Conservation (phyloP, 2,329 filamentous ascomycete species). For the Dactylonectria macrodidyma region DNA sequence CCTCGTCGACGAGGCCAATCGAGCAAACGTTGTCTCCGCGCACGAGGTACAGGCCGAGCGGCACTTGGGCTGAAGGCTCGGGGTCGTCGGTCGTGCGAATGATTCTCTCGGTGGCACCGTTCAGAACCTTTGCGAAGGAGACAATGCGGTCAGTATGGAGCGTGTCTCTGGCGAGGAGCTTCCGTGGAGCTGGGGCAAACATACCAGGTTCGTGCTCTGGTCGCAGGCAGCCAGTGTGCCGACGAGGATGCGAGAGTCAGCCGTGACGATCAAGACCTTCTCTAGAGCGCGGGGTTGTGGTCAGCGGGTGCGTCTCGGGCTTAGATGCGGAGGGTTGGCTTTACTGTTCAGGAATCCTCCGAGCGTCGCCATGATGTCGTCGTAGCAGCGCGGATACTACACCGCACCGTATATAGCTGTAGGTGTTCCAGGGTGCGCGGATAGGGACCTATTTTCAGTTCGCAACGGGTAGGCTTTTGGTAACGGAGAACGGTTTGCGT, state of each 20-base stretch:
- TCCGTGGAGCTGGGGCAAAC: conserved; percentile 33
- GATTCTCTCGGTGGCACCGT: conserved; percentile 87
- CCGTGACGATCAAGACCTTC: conserved; percentile 91
- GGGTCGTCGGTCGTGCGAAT: conserved; percentile 89
- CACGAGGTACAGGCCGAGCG: conserved; percentile 91
- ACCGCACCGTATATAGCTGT: conserved; percentile 2
- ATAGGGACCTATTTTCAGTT: conserved; percentile 9
- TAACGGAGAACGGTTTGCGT: neutral
- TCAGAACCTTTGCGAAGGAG: conserved; percentile 74
- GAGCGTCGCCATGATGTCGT: conserved; percentile 58
- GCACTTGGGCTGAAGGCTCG: conserved; percentile 84
- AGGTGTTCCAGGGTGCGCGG: neutral
- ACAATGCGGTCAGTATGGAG: conserved; percentile 33
- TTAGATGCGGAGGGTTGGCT: conserved; percentile 35
- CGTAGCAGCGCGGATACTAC: conserved; percentile 9
- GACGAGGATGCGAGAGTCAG: conserved; percentile 88
- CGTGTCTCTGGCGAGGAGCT: neutral
- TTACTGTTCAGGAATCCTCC: conserved; percentile 62
- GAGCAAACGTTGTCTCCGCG: conserved; percentile 95
- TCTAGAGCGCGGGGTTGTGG: conserved; percentile 66
- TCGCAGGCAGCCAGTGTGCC: conserved; percentile 90
- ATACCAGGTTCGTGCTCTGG: conserved; percentile 88
- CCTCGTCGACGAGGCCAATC: conserved; percentile 90
- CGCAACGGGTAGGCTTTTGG: neutral
- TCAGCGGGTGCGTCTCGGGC: conserved; percentile 7